Conservation (phyloP, 805 yeast genomes). For the Blastobotrys peoriensis region DNA sequence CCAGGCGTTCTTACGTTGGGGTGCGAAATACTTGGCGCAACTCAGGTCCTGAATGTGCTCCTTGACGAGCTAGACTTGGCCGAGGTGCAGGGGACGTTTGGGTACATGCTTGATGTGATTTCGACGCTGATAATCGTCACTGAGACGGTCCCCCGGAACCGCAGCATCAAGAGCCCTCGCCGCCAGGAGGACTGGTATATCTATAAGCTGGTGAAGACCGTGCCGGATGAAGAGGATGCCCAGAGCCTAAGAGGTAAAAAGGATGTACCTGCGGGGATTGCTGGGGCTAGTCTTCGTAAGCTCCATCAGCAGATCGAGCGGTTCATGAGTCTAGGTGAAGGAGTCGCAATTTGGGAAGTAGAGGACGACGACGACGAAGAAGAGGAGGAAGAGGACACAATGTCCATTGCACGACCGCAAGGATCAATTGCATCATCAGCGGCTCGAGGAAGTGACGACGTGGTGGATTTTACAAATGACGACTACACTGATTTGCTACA, state of each 20-base stretch:
- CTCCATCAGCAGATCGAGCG: not conserved
- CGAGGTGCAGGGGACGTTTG: slow-evolving; percentile 19
- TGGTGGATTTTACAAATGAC: not conserved
- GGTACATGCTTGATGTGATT: slow-evolving; percentile 20
- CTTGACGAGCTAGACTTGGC: slow-evolving; percentile 23
- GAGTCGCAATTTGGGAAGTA: not conserved
- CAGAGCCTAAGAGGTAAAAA: not conserved
- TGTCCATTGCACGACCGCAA: not conserved
- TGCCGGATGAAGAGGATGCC: not conserved
- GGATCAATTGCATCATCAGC: not conserved
- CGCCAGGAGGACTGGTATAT: not conserved
- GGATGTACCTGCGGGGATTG: not conserved
- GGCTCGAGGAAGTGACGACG: not conserved
- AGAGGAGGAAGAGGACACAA: not conserved
- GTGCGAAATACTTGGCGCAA: slow-evolving; percentile 21
- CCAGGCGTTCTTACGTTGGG: slow-evolving; percentile 13
- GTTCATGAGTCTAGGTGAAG: not conserved
- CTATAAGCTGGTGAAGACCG: not conserved
- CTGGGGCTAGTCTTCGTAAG: not conserved
- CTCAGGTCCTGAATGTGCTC: slow-evolving; percentile 14
- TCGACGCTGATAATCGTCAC: slow-evolving; percentile 15
- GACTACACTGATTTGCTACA: not conserved
- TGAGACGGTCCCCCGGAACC: slow-evolving; percentile 7
- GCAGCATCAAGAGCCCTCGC: not conserved
- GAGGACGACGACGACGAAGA: not conserved